These are phyloP conservation scores for Fusarium camptoceras DNA, from an alignment of 2,329 filamentous ascomycete species.

Conservation along the genomic window DNA sequence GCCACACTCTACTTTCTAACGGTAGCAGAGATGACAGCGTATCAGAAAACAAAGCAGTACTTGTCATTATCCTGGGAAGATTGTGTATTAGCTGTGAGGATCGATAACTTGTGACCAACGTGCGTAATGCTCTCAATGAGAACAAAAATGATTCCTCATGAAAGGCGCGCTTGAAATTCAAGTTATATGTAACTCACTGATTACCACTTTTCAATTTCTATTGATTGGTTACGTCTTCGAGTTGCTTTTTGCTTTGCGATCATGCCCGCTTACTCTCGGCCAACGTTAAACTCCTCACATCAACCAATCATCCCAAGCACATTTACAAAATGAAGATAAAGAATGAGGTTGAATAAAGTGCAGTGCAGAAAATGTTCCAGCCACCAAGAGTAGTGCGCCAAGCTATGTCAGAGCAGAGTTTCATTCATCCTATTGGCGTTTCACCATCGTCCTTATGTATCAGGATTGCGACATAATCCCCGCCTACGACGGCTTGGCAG, in stretches of 20 bases:
- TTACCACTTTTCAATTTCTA: not conserved
- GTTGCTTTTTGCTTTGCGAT: not conserved
- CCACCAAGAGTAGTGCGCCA: not conserved
- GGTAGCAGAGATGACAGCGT: no score
- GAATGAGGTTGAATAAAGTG: no score
- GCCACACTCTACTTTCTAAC: not conserved
- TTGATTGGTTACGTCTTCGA: fast-evolving
- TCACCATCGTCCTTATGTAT: slow-evolving; percentile 4
- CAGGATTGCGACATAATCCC: slow-evolving; percentile 38
- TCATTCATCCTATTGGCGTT: not conserved
- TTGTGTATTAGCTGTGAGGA: not conserved
- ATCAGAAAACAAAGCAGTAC: no score
- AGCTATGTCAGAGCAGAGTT: slow-evolving; percentile 1
- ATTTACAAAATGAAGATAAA: not conserved
- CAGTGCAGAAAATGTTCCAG: not conserved
- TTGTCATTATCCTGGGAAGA: not conserved
- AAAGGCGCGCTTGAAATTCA: not conserved
- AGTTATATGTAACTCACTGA: not conserved
- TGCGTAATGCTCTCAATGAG: not conserved
- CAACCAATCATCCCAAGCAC: not conserved
- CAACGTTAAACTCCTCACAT: not conserved
- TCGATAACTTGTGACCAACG: not conserved
- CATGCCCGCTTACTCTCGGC: not conserved
- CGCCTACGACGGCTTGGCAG: slow-evolving; percentile 26
- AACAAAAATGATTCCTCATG: not conserved